phyloP scores from a whole-genome alignment of 805 yeast species.

The Candida yuanshanica region DNA sequence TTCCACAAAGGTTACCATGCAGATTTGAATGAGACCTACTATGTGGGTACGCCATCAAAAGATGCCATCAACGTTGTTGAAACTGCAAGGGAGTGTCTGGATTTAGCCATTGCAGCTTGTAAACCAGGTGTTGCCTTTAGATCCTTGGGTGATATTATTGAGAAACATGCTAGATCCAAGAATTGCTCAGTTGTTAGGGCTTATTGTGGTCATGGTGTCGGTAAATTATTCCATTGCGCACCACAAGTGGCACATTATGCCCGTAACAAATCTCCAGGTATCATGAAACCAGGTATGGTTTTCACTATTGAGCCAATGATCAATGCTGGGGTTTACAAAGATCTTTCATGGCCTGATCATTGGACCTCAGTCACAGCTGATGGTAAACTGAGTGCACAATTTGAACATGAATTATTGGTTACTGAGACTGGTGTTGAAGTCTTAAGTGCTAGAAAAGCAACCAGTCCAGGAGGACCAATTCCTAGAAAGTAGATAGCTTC shows the following conservation, averaged over 20 bases:
- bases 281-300: constrained; percentile 92
- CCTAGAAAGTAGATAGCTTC: constrained; percentile 34
- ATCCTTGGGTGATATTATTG: constrained; percentile 81
- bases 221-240: constrained; percentile 79
- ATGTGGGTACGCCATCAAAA: constrained; percentile 83
- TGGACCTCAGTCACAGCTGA: constrained; percentile 95
- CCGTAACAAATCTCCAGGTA: constrained; percentile 86
- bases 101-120: constrained; percentile 73
- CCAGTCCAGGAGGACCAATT: constrained; percentile 86
- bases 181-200: constrained; percentile 84
- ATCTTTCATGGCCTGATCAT: constrained; percentile 91
- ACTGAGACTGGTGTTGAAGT: constrained; percentile 94
- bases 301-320: constrained; percentile 98
- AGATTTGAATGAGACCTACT: constrained; percentile 93
- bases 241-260: constrained; percentile 95
- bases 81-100: constrained; percentile 82
- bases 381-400: constrained; percentile 88
- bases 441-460: constrained; percentile 71
- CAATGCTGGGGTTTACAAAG: constrained; percentile 75
- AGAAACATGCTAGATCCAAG: constrained; percentile 73
- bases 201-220: constrained; percentile 92
- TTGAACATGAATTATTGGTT: constrained; percentile 87
- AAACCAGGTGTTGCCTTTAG: constrained; percentile 92
- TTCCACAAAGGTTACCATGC: constrained; percentile 88
- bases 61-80: constrained; percentile 88